These are phyloP conservation scores for Xylaria sp. DNA, from an alignment of 2,329 filamentous ascomycete genomes.

Conservation along the genomic window DNA sequence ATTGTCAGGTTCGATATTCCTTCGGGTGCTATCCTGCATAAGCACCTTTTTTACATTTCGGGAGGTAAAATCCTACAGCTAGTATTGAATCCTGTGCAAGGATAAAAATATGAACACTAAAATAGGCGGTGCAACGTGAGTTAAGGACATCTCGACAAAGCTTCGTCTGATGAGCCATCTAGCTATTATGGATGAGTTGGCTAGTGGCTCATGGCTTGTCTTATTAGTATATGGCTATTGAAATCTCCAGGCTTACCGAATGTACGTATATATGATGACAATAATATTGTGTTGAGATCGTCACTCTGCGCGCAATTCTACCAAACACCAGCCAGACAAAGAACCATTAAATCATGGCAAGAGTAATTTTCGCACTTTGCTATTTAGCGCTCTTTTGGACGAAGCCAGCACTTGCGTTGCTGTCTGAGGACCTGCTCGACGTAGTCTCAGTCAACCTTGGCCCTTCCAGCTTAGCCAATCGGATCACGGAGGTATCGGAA, in stretches of 20 bases:
- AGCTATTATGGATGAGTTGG: background rate
- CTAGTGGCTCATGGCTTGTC: too few species aligned
- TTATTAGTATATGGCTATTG: background rate
- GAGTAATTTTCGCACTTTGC: background rate
- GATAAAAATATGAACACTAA: background rate
- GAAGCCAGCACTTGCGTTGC: background rate
- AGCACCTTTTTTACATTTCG: background rate
- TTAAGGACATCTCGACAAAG: background rate
- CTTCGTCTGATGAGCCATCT: background rate
- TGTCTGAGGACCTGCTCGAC: background rate
- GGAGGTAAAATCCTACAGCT: background rate
- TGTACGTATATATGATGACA: background rate
- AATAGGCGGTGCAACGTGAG: background rate
- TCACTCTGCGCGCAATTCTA: background rate
- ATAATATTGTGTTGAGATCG: background rate
- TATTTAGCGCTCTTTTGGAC: background rate
- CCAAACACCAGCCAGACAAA: background rate
- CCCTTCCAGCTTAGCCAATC: background rate
- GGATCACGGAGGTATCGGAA: background rate
- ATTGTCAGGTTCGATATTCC: background rate
- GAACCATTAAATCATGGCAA: background rate
- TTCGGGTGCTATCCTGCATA: background rate
- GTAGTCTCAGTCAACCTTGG: background rate
- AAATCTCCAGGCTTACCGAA: background rate
- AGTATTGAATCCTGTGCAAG: background rate